Percentiles rank a stretch among this genome's conserved stretches.
These are phyloP conservation scores for Rhodomyrtus tomentosa DNA, from an alignment of 345 rosid species.

Conservation along the genomic window DNA sequence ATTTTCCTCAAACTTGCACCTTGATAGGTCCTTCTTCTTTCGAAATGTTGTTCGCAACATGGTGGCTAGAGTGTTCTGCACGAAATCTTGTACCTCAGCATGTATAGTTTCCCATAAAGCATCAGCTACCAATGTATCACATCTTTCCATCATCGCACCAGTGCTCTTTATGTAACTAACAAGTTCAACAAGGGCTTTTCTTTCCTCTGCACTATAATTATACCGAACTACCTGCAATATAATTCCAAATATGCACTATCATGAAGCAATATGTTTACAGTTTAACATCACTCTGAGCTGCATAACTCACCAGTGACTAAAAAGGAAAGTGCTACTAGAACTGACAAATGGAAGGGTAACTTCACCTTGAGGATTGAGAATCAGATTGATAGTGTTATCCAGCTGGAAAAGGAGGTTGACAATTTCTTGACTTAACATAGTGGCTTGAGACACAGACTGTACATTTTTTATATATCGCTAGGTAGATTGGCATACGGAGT, in stretches of 20 bases:
- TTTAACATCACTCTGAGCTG: background rate
- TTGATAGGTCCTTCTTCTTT: constrained; percentile 90
- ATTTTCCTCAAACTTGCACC: constrained; percentile 25
- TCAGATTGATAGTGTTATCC: background rate
- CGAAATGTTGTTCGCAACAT: constrained; percentile 93
- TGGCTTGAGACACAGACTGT: background rate
- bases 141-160: constrained; percentile 86
- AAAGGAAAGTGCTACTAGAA: background rate
- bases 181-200: constrained; percentile 87
- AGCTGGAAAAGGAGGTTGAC: background rate
- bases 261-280: constrained; percentile 2
- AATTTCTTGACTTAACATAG: background rate
- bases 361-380: background rate
- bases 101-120: constrained; percentile 99
- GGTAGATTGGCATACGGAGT: background rate
- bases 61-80: constrained; percentile 87
- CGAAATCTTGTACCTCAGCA: constrained; percentile 98
- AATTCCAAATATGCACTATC: background rate
- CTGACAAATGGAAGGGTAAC: background rate
- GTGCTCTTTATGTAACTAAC: constrained; percentile 89
- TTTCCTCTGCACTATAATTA: constrained; percentile 85
- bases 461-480: background rate
- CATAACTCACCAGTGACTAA: background rate
- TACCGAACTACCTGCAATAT: constrained; percentile 75
- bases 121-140: constrained; percentile 89